These are phyloP conservation scores for Colletotrichum nymphaeae DNA, from an alignment of 2,329 filamentous ascomycete genomes.

Conservation along the genomic window DNA sequence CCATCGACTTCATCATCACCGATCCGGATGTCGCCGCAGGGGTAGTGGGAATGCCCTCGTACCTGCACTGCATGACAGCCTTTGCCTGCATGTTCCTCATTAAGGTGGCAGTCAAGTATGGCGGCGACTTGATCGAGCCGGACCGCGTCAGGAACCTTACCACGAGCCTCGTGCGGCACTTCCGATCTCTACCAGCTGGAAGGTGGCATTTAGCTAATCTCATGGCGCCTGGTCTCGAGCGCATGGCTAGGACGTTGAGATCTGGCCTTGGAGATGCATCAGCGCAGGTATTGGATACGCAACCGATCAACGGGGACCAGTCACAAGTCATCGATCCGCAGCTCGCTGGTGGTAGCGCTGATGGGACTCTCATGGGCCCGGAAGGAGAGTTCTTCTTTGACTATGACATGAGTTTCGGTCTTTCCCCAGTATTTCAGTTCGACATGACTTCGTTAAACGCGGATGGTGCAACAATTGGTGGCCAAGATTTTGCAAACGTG, in stretches of 20 bases:
- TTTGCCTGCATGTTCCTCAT: constrained; percentile 65
- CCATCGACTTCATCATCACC: constrained; percentile 55
- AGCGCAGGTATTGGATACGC: not conserved
- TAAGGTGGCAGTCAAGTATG: constrained; percentile 57
- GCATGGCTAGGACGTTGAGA: constrained; percentile 45
- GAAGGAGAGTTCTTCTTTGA: constrained; percentile 37
- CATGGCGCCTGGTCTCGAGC: constrained; percentile 59
- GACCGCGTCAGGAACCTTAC: constrained; percentile 50
- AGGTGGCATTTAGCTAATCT: constrained; percentile 58
- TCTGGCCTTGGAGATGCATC: not conserved
- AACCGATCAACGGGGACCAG: not conserved
- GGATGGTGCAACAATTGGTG: not conserved
- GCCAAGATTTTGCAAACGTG: constrained; percentile 18
- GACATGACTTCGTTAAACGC: constrained; percentile 38
- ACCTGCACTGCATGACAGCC: constrained; percentile 63
- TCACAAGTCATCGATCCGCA: not conserved
- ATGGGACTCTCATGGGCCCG: constrained; percentile 17
- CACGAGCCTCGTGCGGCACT: constrained; percentile 50
- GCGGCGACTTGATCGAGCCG: constrained; percentile 50
- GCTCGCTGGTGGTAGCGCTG: not conserved
- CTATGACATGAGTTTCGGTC: constrained; percentile 43
- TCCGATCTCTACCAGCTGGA: constrained; percentile 52
- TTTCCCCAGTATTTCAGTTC: constrained; percentile 44
- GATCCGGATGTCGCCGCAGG: constrained; percentile 55
- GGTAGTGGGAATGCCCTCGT: constrained; percentile 59